Conservation (phyloP, 2,329 filamentous ascomycete species). For the Neonectria hederae region DNA sequence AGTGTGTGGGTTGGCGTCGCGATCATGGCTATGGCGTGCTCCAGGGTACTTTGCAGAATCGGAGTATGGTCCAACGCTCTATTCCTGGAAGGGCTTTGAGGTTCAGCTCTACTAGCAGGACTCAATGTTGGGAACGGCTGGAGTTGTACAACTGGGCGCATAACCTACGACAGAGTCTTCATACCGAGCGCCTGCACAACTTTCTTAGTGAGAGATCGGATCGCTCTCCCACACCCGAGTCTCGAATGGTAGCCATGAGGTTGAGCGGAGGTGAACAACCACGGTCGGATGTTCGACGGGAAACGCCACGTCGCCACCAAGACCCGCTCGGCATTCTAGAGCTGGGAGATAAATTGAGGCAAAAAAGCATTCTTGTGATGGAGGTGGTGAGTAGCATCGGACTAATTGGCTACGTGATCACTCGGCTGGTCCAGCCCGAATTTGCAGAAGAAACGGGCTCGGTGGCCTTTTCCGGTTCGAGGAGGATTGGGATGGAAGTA, state of each 20-base stretch:
- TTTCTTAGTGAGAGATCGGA: constrained; percentile 34
- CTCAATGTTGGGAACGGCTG: constrained; percentile 44
- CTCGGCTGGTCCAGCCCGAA: constrained; percentile 62
- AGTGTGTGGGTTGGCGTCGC: constrained; percentile 77
- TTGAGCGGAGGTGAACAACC: constrained; percentile 6
- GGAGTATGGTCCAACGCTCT: constrained; percentile 24
- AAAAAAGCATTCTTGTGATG: constrained; percentile 72
- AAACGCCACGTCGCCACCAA: constrained; percentile 54
- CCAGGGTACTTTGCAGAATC: constrained; percentile 32
- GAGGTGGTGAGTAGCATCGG: constrained; percentile 80
- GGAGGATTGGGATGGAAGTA: constrained; percentile 32
- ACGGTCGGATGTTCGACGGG: constrained; percentile 14
- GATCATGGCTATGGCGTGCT: constrained; percentile 35
- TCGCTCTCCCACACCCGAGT: constrained; percentile 25
- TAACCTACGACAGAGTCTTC: constrained; percentile 48
- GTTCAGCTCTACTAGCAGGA: constrained; percentile 21
- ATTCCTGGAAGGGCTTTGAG: constrained; percentile 33
- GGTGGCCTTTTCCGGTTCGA: constrained; percentile 23
- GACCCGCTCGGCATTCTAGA: constrained; percentile 84
- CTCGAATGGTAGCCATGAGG: constrained; percentile 30
- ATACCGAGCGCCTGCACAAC: constrained; percentile 44
- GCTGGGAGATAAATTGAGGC: constrained; percentile 72
- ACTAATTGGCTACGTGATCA: constrained; percentile 75
- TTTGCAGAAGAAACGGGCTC: constrained; percentile 34
- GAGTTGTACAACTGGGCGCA: constrained; percentile 52